Conservation (phyloP, 169 alveolate genomes). For the Plasmodium gonderi region DNA sequence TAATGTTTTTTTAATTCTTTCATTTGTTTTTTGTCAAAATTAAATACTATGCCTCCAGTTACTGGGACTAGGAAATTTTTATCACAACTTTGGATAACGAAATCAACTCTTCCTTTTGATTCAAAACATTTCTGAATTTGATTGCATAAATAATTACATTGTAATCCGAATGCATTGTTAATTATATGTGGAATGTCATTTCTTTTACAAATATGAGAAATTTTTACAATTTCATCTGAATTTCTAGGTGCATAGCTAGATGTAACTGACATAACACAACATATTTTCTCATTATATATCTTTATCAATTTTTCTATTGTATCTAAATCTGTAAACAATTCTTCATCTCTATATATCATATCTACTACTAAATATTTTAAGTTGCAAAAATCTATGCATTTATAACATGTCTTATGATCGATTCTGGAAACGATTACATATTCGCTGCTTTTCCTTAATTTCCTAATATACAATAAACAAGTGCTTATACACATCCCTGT, state of each 20-base stretch:
- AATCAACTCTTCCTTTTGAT: constrained; percentile 45
- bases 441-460: constrained; percentile 32
- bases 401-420: constrained; percentile 70
- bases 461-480: constrained; percentile 33
- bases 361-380: constrained; percentile 60
- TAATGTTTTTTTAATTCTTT: constrained; percentile 36
- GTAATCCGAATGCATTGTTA: constrained; percentile 71
- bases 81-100: constrained; percentile 74
- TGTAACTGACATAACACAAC: constrained; percentile 69
- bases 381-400: constrained; percentile 56
- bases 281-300: constrained; percentile 22
- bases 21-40: constrained; percentile 15
- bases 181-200: constrained; percentile 51
- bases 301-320: constrained; percentile 42
- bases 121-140: constrained; percentile 67
- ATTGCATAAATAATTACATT: constrained; percentile 59
- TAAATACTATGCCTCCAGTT: constrained; percentile 62
- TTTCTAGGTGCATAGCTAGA: constrained; percentile 74
- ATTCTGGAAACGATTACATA: constrained; percentile 62
- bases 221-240: constrained; percentile 59
- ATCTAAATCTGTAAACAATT: constrained; percentile 33
- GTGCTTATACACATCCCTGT: constrained; percentile 74
- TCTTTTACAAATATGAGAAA: constrained; percentile 42
- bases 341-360: constrained; percentile 43
- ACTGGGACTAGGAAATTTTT: constrained; percentile 71